These are phyloP conservation scores for Cicer pinnatifidum DNA, from an alignment of 306 rosid species.

Conservation along the genomic window DNA sequence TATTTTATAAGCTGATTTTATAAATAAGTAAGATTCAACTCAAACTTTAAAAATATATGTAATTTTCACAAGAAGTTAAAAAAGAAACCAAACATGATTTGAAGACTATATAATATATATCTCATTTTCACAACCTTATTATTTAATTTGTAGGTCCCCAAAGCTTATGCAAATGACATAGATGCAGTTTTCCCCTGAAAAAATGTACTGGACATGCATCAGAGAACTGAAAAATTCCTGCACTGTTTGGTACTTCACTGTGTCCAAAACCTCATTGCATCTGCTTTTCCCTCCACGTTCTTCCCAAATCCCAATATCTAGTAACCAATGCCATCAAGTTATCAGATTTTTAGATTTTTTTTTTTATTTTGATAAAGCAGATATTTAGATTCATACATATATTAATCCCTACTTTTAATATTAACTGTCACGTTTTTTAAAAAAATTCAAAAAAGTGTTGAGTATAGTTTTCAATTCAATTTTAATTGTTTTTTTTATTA, in stretches of 20 bases:
- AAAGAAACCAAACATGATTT: conserved; percentile 30
- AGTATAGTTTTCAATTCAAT: too few species aligned
- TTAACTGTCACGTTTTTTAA: too few species aligned
- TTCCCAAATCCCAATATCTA: background rate
- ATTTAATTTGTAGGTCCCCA: conserved; percentile 22
- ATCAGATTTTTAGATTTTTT: conserved; percentile 16
- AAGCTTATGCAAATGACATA: conserved; percentile 35
- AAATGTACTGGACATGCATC: conserved; percentile 33
- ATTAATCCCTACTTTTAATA: too few species aligned
- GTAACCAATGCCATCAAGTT: conserved; percentile 25
- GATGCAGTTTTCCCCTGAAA: conserved; percentile 33
- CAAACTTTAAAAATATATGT: background rate
- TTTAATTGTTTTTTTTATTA: too few species aligned
- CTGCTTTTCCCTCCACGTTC: conserved; percentile 9
- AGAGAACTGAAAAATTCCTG: conserved; percentile 40
- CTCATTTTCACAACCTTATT: conserved; percentile 30
- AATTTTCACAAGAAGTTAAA: too few species aligned
- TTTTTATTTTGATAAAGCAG: too few species aligned
- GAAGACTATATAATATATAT: conserved; percentile 15
- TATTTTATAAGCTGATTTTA: too few species aligned
- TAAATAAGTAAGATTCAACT: too few species aligned
- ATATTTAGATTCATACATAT: too few species aligned
- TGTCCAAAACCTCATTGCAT: conserved; percentile 34
- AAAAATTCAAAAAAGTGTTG: too few species aligned
- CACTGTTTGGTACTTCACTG: conserved; percentile 40